Evolutionary conservation across 176 grass and related monocot genomes (phyloP).

Genomic region (Leersia perrieri): DNA sequence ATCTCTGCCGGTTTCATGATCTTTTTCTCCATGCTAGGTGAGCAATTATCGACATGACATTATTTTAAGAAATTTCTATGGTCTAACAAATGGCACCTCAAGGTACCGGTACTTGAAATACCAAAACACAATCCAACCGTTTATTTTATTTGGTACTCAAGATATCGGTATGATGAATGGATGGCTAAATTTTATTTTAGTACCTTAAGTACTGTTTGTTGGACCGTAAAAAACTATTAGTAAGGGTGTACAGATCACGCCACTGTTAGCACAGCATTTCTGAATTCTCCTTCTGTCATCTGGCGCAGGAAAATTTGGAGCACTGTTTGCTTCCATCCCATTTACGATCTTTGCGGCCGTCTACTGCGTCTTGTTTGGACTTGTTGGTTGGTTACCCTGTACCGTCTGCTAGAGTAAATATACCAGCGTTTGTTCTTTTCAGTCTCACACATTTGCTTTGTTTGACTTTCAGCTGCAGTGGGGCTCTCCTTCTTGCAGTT

Average conservation of each 20-base stretch:
- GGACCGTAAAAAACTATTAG: too few relatives aligned
- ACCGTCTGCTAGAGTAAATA: conserved; percentile 5
- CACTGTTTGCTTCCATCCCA: conserved; percentile 89
- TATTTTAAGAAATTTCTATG: too few relatives aligned
- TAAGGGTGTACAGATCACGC: conserved; percentile 16
- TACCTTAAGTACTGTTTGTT: too few relatives aligned
- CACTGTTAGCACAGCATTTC: neutral
- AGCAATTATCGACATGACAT: neutral
- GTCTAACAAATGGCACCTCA: too few relatives aligned
- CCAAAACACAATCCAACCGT: too few relatives aligned
- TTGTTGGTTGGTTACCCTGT: conserved; percentile 65
- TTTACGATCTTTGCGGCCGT: conserved; percentile 94
- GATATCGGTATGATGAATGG: too few relatives aligned
- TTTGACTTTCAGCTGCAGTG: conserved; percentile 60
- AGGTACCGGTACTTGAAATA: too few relatives aligned
- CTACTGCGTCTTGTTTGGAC: conserved; percentile 82
- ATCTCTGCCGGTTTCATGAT: conserved; percentile 98
- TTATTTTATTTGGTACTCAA: too few relatives aligned
- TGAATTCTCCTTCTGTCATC: neutral
- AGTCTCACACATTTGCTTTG: conserved; percentile 13
- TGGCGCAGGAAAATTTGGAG: conserved; percentile 87
- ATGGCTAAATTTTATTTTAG: too few relatives aligned
- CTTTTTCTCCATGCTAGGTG: conserved; percentile 95
- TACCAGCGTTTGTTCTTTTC: neutral
- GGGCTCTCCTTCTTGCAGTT: conserved; percentile 97